These are phyloP conservation scores for Glebionis coronaria DNA, from an alignment of 129 eudicot genomes.

Conservation along the genomic window DNA sequence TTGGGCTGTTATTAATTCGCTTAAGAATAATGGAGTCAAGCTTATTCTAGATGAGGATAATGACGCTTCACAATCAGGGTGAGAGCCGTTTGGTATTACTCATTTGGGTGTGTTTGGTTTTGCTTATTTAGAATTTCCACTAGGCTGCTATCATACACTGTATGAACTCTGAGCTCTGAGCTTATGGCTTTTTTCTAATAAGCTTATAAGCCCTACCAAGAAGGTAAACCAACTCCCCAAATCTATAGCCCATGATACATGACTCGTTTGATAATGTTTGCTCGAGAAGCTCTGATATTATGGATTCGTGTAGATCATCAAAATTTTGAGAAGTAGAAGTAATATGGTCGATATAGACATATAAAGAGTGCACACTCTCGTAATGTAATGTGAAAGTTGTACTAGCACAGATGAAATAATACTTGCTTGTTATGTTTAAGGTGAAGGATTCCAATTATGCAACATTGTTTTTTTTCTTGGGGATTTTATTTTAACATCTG, in stretches of 20 bases:
- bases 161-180: too few relatives aligned
- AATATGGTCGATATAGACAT: not conserved
- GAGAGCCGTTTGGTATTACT: slow-evolving; percentile 5
- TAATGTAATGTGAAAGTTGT: not conserved
- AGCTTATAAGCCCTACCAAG: too few relatives aligned
- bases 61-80: slow-evolving; percentile 27
- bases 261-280: slow-evolving; percentile 12
- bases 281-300: not conserved
- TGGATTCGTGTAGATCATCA: not conserved
- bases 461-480: not conserved
- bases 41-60: slow-evolving; percentile 47
- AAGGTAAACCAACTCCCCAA: too few relatives aligned
- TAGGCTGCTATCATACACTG: too few relatives aligned
- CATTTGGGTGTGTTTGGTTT: not conserved
- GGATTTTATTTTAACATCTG: not conserved
- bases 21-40: slow-evolving; percentile 55
- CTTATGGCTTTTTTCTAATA: too few relatives aligned
- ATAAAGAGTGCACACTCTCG: not conserved
- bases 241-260: not conserved
- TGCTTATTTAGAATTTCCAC: too few relatives aligned
- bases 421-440: too few relatives aligned
- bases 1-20: slow-evolving; percentile 60
- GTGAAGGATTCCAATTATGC: not conserved
- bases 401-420: not conserved
- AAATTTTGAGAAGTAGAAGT: slow-evolving; percentile 3